Evolutionary conservation across 257 asterid genomes (phyloP).

Genomic region (Gentiana straminea): DNA sequence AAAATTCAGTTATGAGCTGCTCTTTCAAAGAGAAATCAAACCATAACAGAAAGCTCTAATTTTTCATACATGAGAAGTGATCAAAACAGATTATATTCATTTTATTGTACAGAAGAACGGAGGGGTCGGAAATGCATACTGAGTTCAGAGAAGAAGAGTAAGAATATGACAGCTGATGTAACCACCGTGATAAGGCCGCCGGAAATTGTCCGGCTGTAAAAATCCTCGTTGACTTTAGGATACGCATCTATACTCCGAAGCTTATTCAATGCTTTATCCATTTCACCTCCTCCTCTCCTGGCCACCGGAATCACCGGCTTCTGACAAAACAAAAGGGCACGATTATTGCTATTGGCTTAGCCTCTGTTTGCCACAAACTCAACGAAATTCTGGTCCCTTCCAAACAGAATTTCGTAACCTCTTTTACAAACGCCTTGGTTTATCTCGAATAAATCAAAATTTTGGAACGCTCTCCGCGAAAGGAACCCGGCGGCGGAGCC

Average conservation of each 20-base stretch:
- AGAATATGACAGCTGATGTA: conserved; percentile 54
- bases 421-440: too few relatives aligned
- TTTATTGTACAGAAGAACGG: too few relatives aligned
- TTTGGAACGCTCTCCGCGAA: not conserved
- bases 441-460: not conserved
- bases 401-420: not conserved
- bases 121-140: conserved; percentile 31
- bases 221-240: conserved; percentile 93
- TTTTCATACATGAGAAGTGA: not conserved
- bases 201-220: conserved; percentile 82
- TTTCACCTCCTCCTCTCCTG: conserved; percentile 9
- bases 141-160: conserved; percentile 83
- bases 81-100: not conserved
- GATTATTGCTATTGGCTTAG: not conserved
- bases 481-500: conserved; percentile 12
- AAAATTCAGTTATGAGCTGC: too few relatives aligned
- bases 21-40: too few relatives aligned
- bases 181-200: conserved; percentile 82
- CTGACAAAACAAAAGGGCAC: conserved; percentile 1
- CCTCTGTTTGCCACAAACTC: not conserved
- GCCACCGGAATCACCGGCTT: not conserved
- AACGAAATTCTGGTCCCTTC: not conserved
- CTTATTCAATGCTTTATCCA: conserved; percentile 52
- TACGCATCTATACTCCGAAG: conserved; percentile 89
- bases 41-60: too few relatives aligned